Base-by-base conservation (phyloP, 1,284 basidiomycete genomes). In the Phenoliferia sp. region DNA sequence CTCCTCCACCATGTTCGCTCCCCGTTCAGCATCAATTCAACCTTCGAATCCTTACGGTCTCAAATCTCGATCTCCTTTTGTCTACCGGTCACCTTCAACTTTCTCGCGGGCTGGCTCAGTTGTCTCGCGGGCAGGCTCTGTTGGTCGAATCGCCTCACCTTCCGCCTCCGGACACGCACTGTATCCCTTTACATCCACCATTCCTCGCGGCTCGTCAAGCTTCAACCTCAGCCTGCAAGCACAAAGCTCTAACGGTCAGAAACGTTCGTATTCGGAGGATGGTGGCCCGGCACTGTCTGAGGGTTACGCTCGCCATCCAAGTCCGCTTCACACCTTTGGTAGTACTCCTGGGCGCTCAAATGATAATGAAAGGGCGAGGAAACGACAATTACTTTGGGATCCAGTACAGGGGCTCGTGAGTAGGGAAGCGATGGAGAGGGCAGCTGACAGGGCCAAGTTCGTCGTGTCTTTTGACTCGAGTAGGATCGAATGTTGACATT, bases 321-420 rank as follows among this genome's bases (percentile, higher is more conserved):
- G 64, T 10, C 64, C 64, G 10, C 33, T 65, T 5, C 65, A 65
- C 59, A 63, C 67, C n/a, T 33, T 44, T 33, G 34, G 29, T 15
- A 48, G 48, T 1, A 50, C 15, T n/a, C 3, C 31, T 3, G 33
- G 12, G n/a, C 3, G 10, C 32, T 64, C 31, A 2, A 56, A 34
- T 31, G 55, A 52, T 0, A 64, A 67, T 3, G 59, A 71, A 57
- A 33, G 67, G 19, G 69, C 67, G 48, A 59, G 67, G 59, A 75
- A 75, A 59, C 71, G 64, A 63, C 73, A 74, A 61, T 67, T 75
- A 55, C 71, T 72, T 29, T 75, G 71, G 69, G 74, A 74, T 57
- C 71, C 74, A 16, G 63, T 61, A 9, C 48, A 61, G 60, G 73
- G 73, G 2, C 62, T 74, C 54, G 61, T 73, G 17, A 73, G 69